Base-by-base conservation (phyloP, 2,329 filamentous ascomycete species). In the Keithomyces neogunnii region DNA sequence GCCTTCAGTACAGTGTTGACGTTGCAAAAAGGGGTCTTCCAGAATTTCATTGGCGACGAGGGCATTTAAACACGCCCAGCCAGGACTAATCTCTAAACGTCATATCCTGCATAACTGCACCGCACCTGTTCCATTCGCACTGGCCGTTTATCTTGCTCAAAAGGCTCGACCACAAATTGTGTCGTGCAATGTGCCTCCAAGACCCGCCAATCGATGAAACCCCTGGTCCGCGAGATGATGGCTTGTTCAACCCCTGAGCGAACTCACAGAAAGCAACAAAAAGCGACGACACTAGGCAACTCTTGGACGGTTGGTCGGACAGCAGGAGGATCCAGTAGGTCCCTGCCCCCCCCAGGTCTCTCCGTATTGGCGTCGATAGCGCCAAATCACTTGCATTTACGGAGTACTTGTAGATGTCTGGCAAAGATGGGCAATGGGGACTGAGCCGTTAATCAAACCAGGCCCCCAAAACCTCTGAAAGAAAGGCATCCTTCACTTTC, bases 221-320 rank as follows among this genome's bases (percentile, higher is more conserved):
- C 40, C 38, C 40, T 29, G 40, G 5, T 42, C 29, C 13, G 26
- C 40, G 40, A 44, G 40, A 30, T 19, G 19, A 19, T 44, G 39
- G 39, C 39, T 4, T 30, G 38, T 42, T 48, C 36, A 30, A 40
- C 38, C 38, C 38, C 36, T 48, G 47, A 30, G 29, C 35, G 29
- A 40, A 42, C n/a, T 42, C n/a, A 40, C 36, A 30, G 11, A 6
- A 28, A 7, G 5, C 5, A 6, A 7, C 6, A 44, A 10, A 30
- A 32, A 48, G 19, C 1, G 26, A 35, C 44, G n/a, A 46, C 30
- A 31, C 32, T 35, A 35, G 44, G 32, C 13, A 35, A 19, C 30
- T 46, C 32, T 35, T 33, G 44, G 44, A 35, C 44, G 44, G 47
- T 42, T 48, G 47, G 47, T 42, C 47, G 38, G 47, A 39, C 47